A percentile compares a stretch with the other conserved stretches of the same genome.
Evolutionary conservation across 2,329 filamentous ascomycete genomes (phyloP).

Genomic region (Fusarium sp.): DNA sequence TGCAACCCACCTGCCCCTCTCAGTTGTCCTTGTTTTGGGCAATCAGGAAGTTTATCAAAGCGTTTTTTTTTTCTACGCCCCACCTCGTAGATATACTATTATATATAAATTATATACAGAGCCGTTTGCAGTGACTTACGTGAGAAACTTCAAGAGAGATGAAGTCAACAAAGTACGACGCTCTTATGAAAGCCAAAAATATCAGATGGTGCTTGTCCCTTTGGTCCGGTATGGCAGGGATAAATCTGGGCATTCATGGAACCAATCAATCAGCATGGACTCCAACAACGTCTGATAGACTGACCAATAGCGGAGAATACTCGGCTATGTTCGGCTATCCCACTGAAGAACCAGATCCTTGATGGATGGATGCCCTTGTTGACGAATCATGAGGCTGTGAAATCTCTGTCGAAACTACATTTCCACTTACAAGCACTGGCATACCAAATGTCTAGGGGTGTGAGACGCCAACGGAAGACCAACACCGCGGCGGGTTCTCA

Average conservation of each 20-base stretch:
- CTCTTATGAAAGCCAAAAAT: conserved; percentile 2
- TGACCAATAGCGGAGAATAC: conserved; percentile 43
- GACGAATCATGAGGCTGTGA: conserved; percentile 40
- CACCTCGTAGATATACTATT: conserved; percentile 21
- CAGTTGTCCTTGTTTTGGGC: conserved; percentile 4
- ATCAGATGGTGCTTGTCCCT: conserved; percentile 28
- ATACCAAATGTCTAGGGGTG: conserved; percentile 22
- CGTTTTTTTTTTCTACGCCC: conserved; percentile 13
- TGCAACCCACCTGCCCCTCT: neutral
- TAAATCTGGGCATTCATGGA: conserved; percentile 29
- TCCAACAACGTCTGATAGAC: neutral
- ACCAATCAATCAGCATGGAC: conserved; percentile 32
- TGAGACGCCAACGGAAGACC: conserved; percentile 21
- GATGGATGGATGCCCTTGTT: neutral
- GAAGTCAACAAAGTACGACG: neutral
- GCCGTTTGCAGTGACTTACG: neutral
- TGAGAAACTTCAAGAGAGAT: conserved; percentile 16
- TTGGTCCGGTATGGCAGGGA: conserved; percentile 42
- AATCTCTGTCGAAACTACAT: conserved; percentile 45
- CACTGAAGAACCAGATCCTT: conserved; percentile 15
- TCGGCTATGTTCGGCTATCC: conserved; percentile 45
- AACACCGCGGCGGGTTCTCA: conserved; percentile 25
- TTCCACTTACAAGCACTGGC: conserved; percentile 39
- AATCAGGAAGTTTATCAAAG: conserved; percentile 36
- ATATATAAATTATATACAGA: neutral